Evolutionary conservation across 208 protist species (phyloP).

Genomic region (Leishmania braziliensis): DNA sequence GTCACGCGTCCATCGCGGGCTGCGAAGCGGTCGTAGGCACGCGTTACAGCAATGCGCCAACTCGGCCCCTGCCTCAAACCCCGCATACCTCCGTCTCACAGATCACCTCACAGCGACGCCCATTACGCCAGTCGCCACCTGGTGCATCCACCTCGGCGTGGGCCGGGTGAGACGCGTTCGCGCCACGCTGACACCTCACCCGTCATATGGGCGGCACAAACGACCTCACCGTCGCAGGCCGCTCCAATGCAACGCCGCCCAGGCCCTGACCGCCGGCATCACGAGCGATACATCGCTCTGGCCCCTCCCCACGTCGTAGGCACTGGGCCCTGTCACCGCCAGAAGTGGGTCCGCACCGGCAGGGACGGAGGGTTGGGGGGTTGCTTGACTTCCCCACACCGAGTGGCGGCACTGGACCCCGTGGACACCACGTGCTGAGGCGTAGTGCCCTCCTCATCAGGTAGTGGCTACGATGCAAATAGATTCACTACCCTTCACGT

Average conservation of each 20-base stretch:
- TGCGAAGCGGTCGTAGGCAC: background rate
- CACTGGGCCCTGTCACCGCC: background rate
- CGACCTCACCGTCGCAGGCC: background rate
- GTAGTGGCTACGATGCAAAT: background rate
- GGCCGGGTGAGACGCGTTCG: background rate
- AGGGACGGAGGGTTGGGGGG: background rate
- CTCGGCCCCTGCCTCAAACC: too few relatives aligned
- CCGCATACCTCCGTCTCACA: too few relatives aligned
- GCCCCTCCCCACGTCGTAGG: background rate
- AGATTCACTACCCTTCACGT: background rate
- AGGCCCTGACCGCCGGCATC: background rate
- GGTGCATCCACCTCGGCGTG: background rate
- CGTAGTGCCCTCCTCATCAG: background rate
- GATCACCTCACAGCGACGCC: background rate
- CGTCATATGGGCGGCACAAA: background rate
- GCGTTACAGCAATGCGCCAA: background rate
- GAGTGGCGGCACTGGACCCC: background rate
- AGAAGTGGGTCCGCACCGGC: background rate
- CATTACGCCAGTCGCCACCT: background rate
- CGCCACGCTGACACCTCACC: background rate
- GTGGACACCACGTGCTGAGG: background rate
- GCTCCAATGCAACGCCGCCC: constrained; percentile 1
- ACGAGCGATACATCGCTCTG: background rate
- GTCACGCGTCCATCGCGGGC: background rate
- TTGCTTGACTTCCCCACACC: background rate